Percentiles rank a stretch among this genome's conserved stretches.
Evolutionary conservation across 106 monocot genomes (phyloP).

Genomic region (Apostasia shenzhenica): DNA sequence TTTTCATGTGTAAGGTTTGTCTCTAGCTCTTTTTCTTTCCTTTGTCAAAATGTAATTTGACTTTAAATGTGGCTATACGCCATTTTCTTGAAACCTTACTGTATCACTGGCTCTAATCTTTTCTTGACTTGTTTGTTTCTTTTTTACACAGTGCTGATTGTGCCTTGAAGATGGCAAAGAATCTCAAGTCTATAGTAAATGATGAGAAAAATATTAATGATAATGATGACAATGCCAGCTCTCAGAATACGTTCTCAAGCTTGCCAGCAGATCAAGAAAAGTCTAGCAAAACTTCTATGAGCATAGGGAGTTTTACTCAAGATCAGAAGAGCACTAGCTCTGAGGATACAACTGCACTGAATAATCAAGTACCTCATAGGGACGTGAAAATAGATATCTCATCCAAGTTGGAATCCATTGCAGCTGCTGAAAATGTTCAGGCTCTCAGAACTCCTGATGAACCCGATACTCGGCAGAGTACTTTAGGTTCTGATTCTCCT

Average conservation of each 20-base stretch:
- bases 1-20: conserved; percentile 96
- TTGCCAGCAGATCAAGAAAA: conserved; percentile 57
- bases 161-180: conserved; percentile 79
- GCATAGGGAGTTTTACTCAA: conserved; percentile 57
- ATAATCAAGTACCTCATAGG: conserved; percentile 21
- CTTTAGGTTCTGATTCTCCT: conserved; percentile 15
- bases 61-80: background rate
- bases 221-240: conserved; percentile 53
- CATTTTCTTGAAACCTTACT: background rate
- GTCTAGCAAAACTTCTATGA: conserved; percentile 65
- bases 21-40: background rate
- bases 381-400: conserved; percentile 20
- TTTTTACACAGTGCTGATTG: conserved; percentile 60
- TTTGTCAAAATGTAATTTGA: background rate
- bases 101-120: background rate
- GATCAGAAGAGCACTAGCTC: conserved; percentile 76
- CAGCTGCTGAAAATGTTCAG: conserved; percentile 21
- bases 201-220: conserved; percentile 54
- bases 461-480: conserved; percentile 14
- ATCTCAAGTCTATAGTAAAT: conserved; percentile 33
- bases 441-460: conserved; percentile 19
- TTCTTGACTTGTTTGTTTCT: conserved; percentile 8
- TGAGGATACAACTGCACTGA: conserved; percentile 22
- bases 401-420: conserved; percentile 6
- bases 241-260: conserved; percentile 44